phyloP scores from a whole-genome alignment of 345 rosid species.

The Passiflora organensis region DNA sequence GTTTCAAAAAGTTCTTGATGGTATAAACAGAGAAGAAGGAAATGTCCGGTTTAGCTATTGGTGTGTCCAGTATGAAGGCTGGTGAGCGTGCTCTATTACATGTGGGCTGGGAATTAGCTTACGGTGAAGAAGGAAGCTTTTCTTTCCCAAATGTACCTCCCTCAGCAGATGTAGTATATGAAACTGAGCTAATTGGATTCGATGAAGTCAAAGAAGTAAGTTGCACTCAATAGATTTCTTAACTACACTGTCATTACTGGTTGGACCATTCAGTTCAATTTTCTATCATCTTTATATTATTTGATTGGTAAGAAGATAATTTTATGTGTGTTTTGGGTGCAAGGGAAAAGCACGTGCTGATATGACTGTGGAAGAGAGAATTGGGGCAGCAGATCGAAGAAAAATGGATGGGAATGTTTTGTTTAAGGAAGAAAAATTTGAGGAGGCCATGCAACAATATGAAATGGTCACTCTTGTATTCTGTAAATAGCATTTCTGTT shows the following conservation, averaged over 20 bases:
- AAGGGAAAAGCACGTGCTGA: conserved; percentile 92
- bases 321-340: conserved; percentile 2
- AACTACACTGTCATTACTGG: background rate
- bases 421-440: conserved; percentile 71
- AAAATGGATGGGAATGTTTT: conserved; percentile 89
- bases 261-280: conserved; percentile 1
- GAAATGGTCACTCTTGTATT: conserved; percentile 64
- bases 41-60: conserved; percentile 86
- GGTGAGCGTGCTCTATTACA: conserved; percentile 79
- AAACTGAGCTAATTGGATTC: conserved; percentile 92
- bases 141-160: conserved; percentile 96
- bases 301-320: conserved; percentile 1
- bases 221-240: conserved; percentile 5
- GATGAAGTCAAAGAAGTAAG: conserved; percentile 93
- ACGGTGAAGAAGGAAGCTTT: conserved; percentile 93
- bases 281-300: background rate
- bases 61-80: conserved; percentile 78
- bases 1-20: conserved; percentile 1
- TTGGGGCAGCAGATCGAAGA: conserved; percentile 85
- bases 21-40: conserved; percentile 93
- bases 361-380: conserved; percentile 98
- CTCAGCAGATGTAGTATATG: conserved; percentile 78
- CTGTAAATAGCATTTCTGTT: conserved; percentile 12
- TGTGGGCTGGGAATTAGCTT: conserved; percentile 89
- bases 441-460: conserved; percentile 97